Evolutionary conservation across 805 yeast genomes (phyloP).

Genomic region (Saturnispora mendoncae): DNA sequence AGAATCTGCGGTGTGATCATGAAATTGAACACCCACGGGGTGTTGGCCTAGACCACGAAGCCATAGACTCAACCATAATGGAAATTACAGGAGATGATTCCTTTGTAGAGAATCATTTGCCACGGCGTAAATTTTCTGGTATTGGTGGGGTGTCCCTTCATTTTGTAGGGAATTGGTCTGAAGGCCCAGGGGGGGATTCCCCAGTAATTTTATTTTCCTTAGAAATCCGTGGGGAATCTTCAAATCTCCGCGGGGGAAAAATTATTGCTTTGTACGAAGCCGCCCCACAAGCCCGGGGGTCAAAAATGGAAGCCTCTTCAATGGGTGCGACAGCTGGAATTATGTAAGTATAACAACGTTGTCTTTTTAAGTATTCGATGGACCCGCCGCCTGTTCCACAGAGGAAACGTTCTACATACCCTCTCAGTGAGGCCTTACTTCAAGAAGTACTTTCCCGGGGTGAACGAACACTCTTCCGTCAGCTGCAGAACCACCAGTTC

Average conservation of each 20-base stretch:
- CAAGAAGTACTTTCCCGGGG: not conserved
- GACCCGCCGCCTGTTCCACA: not conserved
- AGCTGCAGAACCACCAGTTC: not conserved
- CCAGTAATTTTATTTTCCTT: constrained; percentile 43
- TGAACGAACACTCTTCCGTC: not conserved
- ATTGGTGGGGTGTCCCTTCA: constrained; percentile 60
- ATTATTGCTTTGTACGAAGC: constrained; percentile 74
- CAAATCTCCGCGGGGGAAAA: constrained; percentile 54
- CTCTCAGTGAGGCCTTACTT: not conserved
- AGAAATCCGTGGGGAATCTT: constrained; percentile 70
- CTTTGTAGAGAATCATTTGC: constrained; percentile 75
- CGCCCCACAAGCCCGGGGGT: constrained; percentile 84
- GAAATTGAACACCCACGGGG: constrained; percentile 52
- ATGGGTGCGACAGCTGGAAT: too few relatives aligned
- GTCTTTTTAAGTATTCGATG: not conserved
- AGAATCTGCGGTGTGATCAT: constrained; percentile 40
- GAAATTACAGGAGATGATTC: constrained; percentile 26
- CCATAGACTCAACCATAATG: constrained; percentile 24
- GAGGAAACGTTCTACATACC: not conserved
- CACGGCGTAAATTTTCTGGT: constrained; percentile 66
- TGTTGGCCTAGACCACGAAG: constrained; percentile 38
- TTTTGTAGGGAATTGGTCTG: constrained; percentile 57
- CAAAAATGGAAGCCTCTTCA: not conserved
- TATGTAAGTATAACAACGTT: not conserved
- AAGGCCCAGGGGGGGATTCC: constrained; percentile 44